These are phyloP conservation scores for Tetradesmus obliquus DNA, from an alignment of 139 green algal species.

Conservation along the genomic window DNA sequence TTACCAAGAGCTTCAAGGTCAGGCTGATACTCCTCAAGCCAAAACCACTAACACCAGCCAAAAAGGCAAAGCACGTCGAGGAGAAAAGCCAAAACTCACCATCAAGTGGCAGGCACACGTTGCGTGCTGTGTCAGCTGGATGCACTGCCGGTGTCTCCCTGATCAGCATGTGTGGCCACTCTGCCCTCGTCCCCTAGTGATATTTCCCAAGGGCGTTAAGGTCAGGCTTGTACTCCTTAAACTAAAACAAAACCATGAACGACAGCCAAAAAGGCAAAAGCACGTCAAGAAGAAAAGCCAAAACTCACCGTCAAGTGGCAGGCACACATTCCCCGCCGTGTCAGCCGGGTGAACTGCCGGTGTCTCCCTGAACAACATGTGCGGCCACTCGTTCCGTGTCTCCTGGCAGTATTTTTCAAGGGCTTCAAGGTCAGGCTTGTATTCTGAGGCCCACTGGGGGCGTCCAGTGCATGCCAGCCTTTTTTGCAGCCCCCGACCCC, in stretches of 20 bases:
- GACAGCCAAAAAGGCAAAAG: too few species aligned
- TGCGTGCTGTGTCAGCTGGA: neutral
- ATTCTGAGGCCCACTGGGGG: neutral
- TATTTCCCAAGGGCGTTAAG: neutral
- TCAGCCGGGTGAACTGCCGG: neutral
- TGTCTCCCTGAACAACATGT: slow-evolving; percentile 17
- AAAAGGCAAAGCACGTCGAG: neutral
- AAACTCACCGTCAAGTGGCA: neutral
- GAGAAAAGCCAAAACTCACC: too few species aligned
- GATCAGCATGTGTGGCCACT: slow-evolving; percentile 17
- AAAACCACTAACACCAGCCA: neutral
- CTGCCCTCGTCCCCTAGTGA: neutral
- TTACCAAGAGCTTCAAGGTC: neutral
- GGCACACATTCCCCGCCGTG: neutral
- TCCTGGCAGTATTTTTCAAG: neutral
- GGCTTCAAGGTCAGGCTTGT: neutral
- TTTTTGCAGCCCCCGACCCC: too few species aligned
- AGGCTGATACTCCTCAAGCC: neutral
- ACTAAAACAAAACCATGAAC: too few species aligned
- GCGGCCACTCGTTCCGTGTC: neutral
- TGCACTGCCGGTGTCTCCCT: neutral
- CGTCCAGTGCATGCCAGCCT: too few species aligned
- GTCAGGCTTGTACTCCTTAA: neutral
- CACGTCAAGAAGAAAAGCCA: too few species aligned
- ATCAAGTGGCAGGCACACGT: neutral